Evolutionary conservation across 2,329 filamentous ascomycete species (phyloP), one percentile per base, ranked within the genome.

Genomic region (Alternaria ventricosa): DNA sequence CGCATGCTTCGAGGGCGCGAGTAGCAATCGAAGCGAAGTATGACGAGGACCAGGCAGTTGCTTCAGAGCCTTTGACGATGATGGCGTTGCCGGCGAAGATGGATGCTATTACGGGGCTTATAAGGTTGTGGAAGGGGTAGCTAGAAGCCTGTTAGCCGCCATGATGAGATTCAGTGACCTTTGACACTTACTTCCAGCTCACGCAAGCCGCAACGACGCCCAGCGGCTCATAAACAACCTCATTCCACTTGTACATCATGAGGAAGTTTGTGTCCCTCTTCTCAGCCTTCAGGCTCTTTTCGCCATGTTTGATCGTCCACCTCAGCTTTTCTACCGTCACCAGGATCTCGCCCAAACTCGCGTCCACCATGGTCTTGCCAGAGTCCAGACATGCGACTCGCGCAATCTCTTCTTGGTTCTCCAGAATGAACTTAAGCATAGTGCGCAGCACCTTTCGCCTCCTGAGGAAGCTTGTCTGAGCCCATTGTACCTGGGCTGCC

Each of bases 361-460:
- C 96, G 81, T 99, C 96, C 43, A 98, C 89, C 84, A 95, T 92
- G 2, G 96, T 97, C 86, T 99, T 99, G 67, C 96, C 96, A 45
- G 93, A 96, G 81, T 99, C 96, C 36, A 97, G 86, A 75, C 93
- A 96, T 54, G 94, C 95, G 28, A 93, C 88, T 15, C 88, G 87
- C 73, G 93, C 94, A 71, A 99, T 96, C 25, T 90, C 86, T 69
- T 95, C 91, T 78, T 97, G 94, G 77, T 98, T 91, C 68, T 96
- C 92, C 62, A 99, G 87, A 10, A 99, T 86, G 71, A 94, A 90
- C 80, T 90, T 90, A 71, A 97, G 84, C 75, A 99, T 84, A 7
- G 93, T 93, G 64, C 89, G 89, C 66, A 99, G 85, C 49, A 99
- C 93, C 72, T 87, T 90, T 69, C 90, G 87, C 64, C 96, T 87